Conservation (phyloP, 2,329 filamentous ascomycete species). For the Colletotrichum sp. region DNA sequence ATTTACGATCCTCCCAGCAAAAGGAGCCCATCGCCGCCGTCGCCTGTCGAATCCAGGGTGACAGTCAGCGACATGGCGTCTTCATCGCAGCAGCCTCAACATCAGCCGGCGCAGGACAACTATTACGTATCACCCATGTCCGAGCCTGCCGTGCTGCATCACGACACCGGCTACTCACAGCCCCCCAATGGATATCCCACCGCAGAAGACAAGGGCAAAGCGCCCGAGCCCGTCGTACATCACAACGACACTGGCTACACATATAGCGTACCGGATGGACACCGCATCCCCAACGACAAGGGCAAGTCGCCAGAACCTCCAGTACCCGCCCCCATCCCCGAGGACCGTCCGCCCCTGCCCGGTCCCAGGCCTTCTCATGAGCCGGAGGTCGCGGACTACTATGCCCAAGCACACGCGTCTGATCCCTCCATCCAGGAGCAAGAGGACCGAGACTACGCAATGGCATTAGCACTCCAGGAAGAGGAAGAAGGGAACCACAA, state of each 20-base stretch:
- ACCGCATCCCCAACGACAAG: background rate
- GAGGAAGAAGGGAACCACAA: slow-evolving; percentile 3
- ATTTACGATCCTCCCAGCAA: slow-evolving; percentile 6
- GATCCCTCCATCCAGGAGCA: slow-evolving; percentile 5
- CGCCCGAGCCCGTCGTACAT: background rate
- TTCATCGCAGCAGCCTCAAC: background rate
- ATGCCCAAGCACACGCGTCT: slow-evolving; percentile 3
- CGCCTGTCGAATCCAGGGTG: background rate
- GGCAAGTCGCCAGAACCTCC: background rate
- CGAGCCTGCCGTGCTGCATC: background rate
- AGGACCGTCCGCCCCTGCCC: background rate
- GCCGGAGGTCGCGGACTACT: slow-evolving; percentile 4
- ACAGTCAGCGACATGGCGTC: background rate
- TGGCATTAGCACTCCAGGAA: slow-evolving; percentile 16
- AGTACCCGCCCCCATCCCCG: background rate
- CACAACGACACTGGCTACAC: background rate
- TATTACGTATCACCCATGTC: background rate
- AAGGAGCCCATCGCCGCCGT: background rate
- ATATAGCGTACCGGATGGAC: background rate
- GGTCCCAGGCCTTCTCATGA: background rate
- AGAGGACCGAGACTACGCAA: slow-evolving; percentile 15
- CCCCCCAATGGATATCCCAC: background rate
- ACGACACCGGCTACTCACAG: background rate
- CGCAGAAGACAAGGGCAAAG: background rate
- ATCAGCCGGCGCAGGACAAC: background rate